Evolutionary conservation across 441 rosid species (phyloP).

Genomic region (Jatropha multifida): DNA sequence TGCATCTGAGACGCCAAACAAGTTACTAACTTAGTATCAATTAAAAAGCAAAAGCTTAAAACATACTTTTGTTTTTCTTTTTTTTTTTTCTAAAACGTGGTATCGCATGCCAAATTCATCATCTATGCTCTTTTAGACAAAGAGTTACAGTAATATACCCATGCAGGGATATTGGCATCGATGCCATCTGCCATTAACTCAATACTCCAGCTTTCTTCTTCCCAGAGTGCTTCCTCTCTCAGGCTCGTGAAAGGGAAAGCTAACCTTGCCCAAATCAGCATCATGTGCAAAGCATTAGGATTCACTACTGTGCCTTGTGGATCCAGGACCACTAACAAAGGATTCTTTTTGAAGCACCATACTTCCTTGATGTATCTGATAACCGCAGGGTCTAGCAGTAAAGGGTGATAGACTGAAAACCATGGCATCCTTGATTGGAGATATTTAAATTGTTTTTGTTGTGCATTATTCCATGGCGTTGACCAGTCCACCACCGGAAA

Average conservation of each 20-base stretch:
- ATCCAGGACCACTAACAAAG: constrained; percentile 74
- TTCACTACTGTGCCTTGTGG: constrained; percentile 70
- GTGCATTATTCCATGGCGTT: constrained; percentile 42
- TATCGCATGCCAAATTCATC: constrained; percentile 25
- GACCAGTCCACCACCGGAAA: constrained; percentile 59
- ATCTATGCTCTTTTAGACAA: background rate
- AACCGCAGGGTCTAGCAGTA: constrained; percentile 52
- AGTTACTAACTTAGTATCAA: too few relatives aligned
- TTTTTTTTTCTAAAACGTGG: constrained; percentile 16
- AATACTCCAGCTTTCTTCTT: constrained; percentile 56
- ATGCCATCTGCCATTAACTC: constrained; percentile 54
- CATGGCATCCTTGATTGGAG: constrained; percentile 61
- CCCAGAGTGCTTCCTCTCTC: constrained; percentile 70
- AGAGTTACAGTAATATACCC: constrained; percentile 40
- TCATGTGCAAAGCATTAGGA: constrained; percentile 85
- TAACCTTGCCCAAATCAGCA: constrained; percentile 72
- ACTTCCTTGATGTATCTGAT: constrained; percentile 57
- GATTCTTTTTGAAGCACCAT: constrained; percentile 73
- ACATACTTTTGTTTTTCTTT: too few relatives aligned
- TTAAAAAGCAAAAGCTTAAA: too few relatives aligned
- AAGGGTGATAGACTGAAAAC: constrained; percentile 61
- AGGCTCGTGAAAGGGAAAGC: constrained; percentile 78
- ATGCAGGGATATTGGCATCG: constrained; percentile 42
- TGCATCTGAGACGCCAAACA: constrained; percentile 25
- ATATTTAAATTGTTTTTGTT: constrained; percentile 48